Evolutionary conservation across 805 yeast species (phyloP).

Genomic region (Ogataea zsoltii): DNA sequence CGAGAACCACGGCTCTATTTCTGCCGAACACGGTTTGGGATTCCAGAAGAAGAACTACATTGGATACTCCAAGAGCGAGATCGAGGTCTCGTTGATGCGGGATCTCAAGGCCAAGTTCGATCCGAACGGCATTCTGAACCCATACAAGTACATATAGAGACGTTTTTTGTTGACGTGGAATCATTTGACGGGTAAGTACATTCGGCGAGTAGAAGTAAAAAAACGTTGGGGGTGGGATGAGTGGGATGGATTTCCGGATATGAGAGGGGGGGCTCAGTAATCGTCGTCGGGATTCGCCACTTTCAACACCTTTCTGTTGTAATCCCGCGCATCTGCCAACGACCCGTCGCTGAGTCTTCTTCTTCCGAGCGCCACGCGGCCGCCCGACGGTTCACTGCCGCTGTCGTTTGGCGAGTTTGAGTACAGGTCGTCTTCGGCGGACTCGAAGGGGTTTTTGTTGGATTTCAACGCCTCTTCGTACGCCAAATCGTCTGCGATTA

Average conservation of each 20-base stretch:
- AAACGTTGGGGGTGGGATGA: neutral
- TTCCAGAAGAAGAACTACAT: constrained; percentile 93
- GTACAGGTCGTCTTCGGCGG: constrained; percentile 46
- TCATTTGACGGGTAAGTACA: neutral
- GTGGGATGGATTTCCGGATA: neutral
- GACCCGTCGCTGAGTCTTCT: constrained; percentile 85
- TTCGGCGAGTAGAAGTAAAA: neutral
- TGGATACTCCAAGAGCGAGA: constrained; percentile 75
- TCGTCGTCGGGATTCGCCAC: constrained; percentile 86
- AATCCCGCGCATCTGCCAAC: constrained; percentile 82
- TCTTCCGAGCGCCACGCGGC: constrained; percentile 74
- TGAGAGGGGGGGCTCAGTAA: neutral
- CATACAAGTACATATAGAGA: constrained; percentile 78
- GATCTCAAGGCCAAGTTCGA: constrained; percentile 80
- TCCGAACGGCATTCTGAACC: constrained; percentile 90
- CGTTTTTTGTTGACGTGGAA: constrained; percentile 5
- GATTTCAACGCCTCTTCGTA: constrained; percentile 60
- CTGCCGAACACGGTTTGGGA: constrained; percentile 98
- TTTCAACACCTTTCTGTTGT: constrained; percentile 74
- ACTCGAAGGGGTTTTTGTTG: constrained; percentile 61
- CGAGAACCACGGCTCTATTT: constrained; percentile 76
- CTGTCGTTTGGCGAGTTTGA: constrained; percentile 21
- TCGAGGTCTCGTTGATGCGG: constrained; percentile 73
- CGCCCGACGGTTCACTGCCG: constrained; percentile 20
- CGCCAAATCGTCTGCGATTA: constrained; percentile 53